A percentile compares a stretch with the other conserved stretches of the same genome.
phyloP scores from a whole-genome alignment of 371 early-diverging fungal genomes.

The Zychaea mexicana region DNA sequence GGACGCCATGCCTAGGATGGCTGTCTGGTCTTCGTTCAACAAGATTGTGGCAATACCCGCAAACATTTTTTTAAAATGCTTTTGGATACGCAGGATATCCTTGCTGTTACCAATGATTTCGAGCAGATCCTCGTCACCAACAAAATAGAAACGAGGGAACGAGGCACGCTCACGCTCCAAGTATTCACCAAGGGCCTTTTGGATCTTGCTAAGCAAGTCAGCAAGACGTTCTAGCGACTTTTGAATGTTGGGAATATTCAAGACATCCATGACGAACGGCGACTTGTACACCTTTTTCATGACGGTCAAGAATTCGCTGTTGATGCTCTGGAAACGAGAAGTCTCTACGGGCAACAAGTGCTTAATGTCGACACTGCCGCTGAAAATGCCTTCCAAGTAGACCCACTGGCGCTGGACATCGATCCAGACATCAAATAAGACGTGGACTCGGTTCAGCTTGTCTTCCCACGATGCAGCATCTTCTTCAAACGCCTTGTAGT shows the following conservation, averaged over 20 bases:
- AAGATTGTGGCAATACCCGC: conserved; percentile 91
- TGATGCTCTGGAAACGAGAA: conserved; percentile 93
- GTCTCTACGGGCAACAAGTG: conserved; percentile 95
- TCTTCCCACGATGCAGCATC: conserved; percentile 96
- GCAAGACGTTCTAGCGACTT: conserved; percentile 94
- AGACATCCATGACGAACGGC: conserved; percentile 92
- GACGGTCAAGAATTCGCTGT: conserved; percentile 94
- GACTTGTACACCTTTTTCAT: conserved; percentile 99
- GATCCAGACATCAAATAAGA: conserved; percentile 98
- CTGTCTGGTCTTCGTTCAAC: conserved; percentile 73
- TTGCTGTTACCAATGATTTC: conserved; percentile 99
- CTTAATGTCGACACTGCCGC: conserved; percentile 95
- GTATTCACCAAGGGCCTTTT: conserved; percentile 98
- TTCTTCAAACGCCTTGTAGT: conserved; percentile 97
- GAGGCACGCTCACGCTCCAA: conserved; percentile 94
- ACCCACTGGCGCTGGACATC: conserved; percentile 99
- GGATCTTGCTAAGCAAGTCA: conserved; percentile 92
- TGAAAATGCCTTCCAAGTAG: conserved; percentile 97
- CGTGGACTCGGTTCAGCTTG: conserved; percentile 92
- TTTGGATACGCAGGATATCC: conserved; percentile 93
- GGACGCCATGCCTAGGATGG: conserved; percentile 86
- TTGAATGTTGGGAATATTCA: conserved; percentile 92
- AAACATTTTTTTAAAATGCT: conserved; percentile 99
- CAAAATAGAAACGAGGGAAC: conserved; percentile 99
- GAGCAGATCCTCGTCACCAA: conserved; percentile 98